A percentile compares a stretch with the other conserved stretches of the same genome.
phyloP scores from a whole-genome alignment of 345 rosid genomes.

The Murraya paniculata region DNA sequence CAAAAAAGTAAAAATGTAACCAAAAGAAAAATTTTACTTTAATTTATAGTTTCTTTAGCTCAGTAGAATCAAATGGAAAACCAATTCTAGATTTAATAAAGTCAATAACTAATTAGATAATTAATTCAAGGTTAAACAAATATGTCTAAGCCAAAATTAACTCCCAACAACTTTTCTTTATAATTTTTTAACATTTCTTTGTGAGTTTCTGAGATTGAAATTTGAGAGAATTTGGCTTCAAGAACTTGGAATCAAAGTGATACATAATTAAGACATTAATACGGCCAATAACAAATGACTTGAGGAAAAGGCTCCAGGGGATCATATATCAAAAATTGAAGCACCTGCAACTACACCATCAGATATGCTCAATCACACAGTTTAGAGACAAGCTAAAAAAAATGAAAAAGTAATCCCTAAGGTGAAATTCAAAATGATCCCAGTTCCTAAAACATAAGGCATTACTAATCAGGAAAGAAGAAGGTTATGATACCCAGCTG shows the following conservation, averaged over 20 bases:
- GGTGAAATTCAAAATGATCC: background rate
- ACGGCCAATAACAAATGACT: no score
- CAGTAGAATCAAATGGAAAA: background rate
- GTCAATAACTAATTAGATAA: background rate
- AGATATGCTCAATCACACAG: background rate
- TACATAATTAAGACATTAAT: background rate
- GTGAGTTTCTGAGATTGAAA: background rate
- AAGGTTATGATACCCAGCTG: slow-evolving; percentile 57
- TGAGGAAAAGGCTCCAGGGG: background rate
- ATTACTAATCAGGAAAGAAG: background rate
- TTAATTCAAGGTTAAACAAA: background rate
- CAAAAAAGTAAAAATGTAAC: background rate
- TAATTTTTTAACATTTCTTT: background rate
- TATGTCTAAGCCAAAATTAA: background rate
- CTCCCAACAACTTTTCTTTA: background rate
- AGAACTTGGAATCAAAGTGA: background rate
- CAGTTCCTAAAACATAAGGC: background rate
- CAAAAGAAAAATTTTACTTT: background rate
- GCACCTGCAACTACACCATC: background rate
- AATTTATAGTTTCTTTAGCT: background rate
- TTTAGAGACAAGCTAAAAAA: background rate
- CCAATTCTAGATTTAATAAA: background rate
- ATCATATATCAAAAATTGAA: background rate
- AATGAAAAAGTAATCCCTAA: background rate
- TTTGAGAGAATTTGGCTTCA: background rate